A percentile compares a stretch with the other conserved stretches of the same genome.
These are phyloP conservation scores for Mycena crocata DNA, from an alignment of 768 basidiomycete species.

Conservation along the genomic window DNA sequence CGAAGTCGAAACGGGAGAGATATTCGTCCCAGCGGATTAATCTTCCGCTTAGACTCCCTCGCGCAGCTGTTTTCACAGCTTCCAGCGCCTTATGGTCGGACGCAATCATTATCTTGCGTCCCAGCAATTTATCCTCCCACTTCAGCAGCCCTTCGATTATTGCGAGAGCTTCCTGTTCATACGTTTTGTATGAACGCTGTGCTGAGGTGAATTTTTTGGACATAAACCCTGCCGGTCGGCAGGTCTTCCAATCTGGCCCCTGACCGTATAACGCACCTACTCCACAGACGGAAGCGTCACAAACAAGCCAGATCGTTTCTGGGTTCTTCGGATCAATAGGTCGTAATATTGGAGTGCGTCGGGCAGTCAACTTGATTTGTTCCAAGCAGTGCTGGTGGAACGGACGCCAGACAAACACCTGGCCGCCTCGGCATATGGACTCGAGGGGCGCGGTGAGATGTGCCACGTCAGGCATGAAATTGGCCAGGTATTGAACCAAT, in stretches of 20 bases:
- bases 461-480: background rate
- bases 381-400: background rate
- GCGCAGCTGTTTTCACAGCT: background rate
- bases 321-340: no score
- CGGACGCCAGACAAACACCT: no score
- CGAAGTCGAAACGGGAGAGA: no score
- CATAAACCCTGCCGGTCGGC: no score
- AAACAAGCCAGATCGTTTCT: background rate
- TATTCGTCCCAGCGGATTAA: no score
- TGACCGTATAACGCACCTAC: no score
- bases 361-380: background rate
- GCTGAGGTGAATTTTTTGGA: background rate
- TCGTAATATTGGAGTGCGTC: background rate
- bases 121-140: conserved; percentile 2
- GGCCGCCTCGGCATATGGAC: background rate
- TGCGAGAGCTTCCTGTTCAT: no score
- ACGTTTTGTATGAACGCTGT: background rate
- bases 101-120: background rate
- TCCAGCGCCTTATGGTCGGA: conserved; percentile 3
- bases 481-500: no score
- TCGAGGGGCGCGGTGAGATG: background rate
- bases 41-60: no score
- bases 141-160: background rate
- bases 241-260: no score
- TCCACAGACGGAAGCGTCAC: background rate